Base-by-base conservation (phyloP, 2,329 filamentous ascomycete genomes). In the Talaromyces verruculosus region DNA sequence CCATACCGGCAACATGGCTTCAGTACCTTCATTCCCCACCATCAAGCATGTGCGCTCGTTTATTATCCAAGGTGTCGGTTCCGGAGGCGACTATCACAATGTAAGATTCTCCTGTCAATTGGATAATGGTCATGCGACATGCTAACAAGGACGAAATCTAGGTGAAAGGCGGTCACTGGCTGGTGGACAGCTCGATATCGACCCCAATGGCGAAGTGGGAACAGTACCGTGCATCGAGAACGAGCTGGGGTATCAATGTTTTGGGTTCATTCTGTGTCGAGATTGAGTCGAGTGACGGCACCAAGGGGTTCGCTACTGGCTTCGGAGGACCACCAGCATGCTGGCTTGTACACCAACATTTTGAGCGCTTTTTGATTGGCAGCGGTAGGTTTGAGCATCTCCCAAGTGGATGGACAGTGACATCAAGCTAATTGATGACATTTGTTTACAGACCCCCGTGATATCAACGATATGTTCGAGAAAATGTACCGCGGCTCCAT, bases 401-500 rank as follows among this genome's bases (percentile, higher is more conserved):
- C 2, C 6, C 22, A 30, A 13, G 28, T 17, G 6, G 30, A 39
- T 3, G 1, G n/a, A 41, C 33, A 22, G 22, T 19, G 3, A 51
- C 22, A 3, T 1, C 28, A 11, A 33, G 37, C 30, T 47, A 28
- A 59, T 41, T 33, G 11, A 30, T 5, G 17, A 10, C 2, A 5
- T 15, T 49, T 30, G 17, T 5, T 45, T n/a, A 51, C 69, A 87
- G 93, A 97, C 77, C 93, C 93, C 11, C 86, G 93, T 72, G 92
- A 97, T 75, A 96, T 92, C 63, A 97, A 96, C 79, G 86, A 93
- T 69, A 83, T 97, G 35, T 97, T 96, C 76, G 93, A 97, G 82
- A 92, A 96, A 78, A 97, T 97, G 93, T 97, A 97, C 83, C 89
- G 93, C 67, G 91, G 86, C 1, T 96, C 92, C 71, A 96, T 97